Evolutionary conservation across 495 filamentous ascomycete genomes (phyloP), one percentile per base, ranked within the genome.

Genomic region (Penicillium cataractarum): DNA sequence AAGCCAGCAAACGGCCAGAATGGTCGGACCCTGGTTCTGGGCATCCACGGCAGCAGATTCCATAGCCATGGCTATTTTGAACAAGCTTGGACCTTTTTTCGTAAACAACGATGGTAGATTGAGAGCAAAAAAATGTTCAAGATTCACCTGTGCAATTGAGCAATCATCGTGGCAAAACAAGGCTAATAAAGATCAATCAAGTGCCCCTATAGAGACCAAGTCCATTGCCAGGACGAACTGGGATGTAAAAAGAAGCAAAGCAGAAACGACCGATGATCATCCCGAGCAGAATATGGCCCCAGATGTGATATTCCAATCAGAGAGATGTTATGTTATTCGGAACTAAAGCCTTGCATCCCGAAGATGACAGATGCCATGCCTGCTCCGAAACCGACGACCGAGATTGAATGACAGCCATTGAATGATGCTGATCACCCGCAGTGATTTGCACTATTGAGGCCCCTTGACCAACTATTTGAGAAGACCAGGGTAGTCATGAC

Each of bases 1-100:
- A 10, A 66, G 46, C 64, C 64, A 66, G 13, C 55, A 55, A 2
- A 60, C 60, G 12, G 55, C 64, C 13, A 66, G 35, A 48, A 66
- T 62, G 6, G 33, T 37, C 9, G 59, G 64, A 5, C 59, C 64
- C 13, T 66, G 39, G 52, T 57, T 48, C 53, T 66, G 60, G 22
- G 21, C 55, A 10, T 51, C 60, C 21, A 39, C 15, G 17, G 35
- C 35, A 39, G 35, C 13, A 39, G 35, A 39, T 39, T 46, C 19
- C 17, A 56, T 24, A 53, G 56, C 46, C 60, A 66, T 66, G 40
- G 48, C n/a, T 58, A 39, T 19, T 55, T 55, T 7, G 53, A 19
- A 22, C 19, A 35, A 7, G 17, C 35, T 39, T 12, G 13, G 17
- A 6, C 35, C 35, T 4, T 39, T 4, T 10, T 17, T 4, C 15